Percentiles rank a stretch among this genome's conserved stretches.
These are phyloP conservation scores for Tetracentron sinense DNA, from an alignment of 164 flowering plant genomes.

Conservation along the genomic window DNA sequence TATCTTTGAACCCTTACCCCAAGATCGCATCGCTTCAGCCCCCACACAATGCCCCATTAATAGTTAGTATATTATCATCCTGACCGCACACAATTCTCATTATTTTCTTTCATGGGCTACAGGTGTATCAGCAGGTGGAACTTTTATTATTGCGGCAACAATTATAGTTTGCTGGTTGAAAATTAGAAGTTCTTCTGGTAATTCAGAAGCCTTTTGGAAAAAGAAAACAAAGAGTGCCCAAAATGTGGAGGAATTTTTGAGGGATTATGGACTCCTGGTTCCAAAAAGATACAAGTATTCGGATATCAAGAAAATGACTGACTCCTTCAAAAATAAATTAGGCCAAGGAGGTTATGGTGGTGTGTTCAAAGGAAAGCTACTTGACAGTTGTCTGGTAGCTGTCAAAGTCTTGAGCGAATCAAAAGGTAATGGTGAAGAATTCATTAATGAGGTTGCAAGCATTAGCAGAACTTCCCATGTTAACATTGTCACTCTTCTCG, in stretches of 20 bases:
- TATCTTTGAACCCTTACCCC: no score
- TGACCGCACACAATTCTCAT: no score
- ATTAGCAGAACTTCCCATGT: slow-evolving; percentile 33
- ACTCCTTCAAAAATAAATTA: slow-evolving; percentile 30
- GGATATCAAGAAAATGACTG: slow-evolving; percentile 37
- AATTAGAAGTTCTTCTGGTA: not conserved
- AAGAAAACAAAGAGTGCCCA: not conserved
- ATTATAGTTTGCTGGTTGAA: not conserved
- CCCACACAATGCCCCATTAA: no score
- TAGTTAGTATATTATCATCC: no score
- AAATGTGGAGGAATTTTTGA: slow-evolving; percentile 12
- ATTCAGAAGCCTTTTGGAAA: not conserved
- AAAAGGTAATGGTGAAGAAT: slow-evolving; percentile 30
- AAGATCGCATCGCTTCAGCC: no score
- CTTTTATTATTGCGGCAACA: not conserved
- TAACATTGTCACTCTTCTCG: slow-evolving; percentile 31
- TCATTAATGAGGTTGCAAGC: slow-evolving; percentile 33
- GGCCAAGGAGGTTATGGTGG: slow-evolving; percentile 48
- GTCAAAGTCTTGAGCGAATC: slow-evolving; percentile 32
- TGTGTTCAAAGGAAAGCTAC: slow-evolving; percentile 43
- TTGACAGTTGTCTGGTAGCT: slow-evolving; percentile 31
- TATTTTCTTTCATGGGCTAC: not conserved
- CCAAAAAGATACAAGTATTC: slow-evolving; percentile 28
- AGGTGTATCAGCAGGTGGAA: not conserved
- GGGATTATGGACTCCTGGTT: slow-evolving; percentile 16